Evolutionary conservation across 2,329 filamentous ascomycete species (phyloP), one percentile per base, ranked within the genome.

Genomic region (Leptographium radiaticola): DNA sequence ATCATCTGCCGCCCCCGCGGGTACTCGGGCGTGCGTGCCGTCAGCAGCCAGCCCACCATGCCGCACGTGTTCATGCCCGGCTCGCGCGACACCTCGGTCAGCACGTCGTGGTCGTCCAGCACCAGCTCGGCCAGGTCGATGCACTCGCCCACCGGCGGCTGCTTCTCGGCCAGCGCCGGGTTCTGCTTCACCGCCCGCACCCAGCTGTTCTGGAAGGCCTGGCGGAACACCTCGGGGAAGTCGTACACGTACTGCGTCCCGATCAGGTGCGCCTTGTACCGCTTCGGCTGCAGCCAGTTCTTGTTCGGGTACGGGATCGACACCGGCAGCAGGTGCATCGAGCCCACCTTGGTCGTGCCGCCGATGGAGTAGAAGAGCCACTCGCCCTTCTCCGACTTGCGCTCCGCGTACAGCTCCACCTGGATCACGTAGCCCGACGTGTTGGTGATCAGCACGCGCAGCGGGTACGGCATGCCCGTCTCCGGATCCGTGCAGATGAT

Each of bases 211-310:
- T 96, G 89, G 66, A 95, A 89, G 46, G 93, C 89, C 72, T 97
- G 93, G 66, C 93, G 83, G 86, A 98, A 98, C 49, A 98, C 83
- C 77, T 98, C 93, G 34, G 93, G 93, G 85, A 98, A 98, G 71
- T 98, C 93, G 69, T 98, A 98, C 53, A 97, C 93, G 68, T 96
- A 98, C 72, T 98, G 93, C 33, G 93, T 98, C 59, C 93, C 93
- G 90, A 98, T 96, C 58, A 97, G 76, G 68, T 98, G 93, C 61
- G 93, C 93, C 84, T 95, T 96, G 83, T 98, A 97, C 63, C 93
- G 84, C 83, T 97, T 97, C 58, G 93, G 93, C 74, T 98, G 93
- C 57, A 98, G 80, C 77, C 90, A 95, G 71, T 96, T 94, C 83
- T 98, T 98, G 66, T 91, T 96, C 40, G 91, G 86, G 71, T 98